Evolutionary conservation across 805 yeast species (phyloP).

Genomic region (Sugiyamaella boreocaroliniensis): DNA sequence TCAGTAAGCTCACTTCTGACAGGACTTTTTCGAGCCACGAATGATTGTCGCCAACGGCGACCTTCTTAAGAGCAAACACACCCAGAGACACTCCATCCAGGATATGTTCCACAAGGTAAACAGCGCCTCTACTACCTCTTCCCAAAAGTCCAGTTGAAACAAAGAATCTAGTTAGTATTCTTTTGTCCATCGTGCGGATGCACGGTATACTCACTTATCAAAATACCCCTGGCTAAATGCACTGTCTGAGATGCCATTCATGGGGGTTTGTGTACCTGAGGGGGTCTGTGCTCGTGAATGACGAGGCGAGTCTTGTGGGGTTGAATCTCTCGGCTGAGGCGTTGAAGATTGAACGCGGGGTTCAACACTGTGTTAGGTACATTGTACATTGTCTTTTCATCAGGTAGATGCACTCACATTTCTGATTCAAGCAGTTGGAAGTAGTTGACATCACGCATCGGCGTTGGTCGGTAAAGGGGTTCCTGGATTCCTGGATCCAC

Average conservation of each 20-base stretch:
- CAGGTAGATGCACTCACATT: background rate
- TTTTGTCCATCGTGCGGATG: conserved; percentile 56
- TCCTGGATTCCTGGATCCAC: background rate
- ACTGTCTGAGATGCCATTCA: conserved; percentile 18
- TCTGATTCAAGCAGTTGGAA: conserved; percentile 16
- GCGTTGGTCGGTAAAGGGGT: background rate
- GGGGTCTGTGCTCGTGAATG: background rate
- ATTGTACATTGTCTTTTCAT: too few species aligned
- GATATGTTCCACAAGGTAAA: conserved; percentile 76
- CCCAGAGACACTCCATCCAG: conserved; percentile 68
- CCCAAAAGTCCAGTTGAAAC: conserved; percentile 56
- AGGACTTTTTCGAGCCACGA: conserved; percentile 63
- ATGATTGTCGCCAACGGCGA: conserved; percentile 73
- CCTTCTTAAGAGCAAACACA: conserved; percentile 74
- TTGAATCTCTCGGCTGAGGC: background rate
- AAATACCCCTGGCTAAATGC: conserved; percentile 74
- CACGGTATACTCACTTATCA: background rate
- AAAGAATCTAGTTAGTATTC: conserved; percentile 52
- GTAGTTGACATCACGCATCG: conserved; percentile 10
- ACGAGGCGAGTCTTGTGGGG: background rate
- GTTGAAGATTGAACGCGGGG: background rate
- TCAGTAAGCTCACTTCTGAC: conserved; percentile 67
- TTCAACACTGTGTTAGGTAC: background rate
- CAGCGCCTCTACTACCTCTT: conserved; percentile 79
- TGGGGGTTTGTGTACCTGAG: background rate